Evolutionary conservation across 495 filamentous ascomycete genomes (phyloP), one percentile per base, ranked within the genome.

Genomic region (Aspergillus panamensis): DNA sequence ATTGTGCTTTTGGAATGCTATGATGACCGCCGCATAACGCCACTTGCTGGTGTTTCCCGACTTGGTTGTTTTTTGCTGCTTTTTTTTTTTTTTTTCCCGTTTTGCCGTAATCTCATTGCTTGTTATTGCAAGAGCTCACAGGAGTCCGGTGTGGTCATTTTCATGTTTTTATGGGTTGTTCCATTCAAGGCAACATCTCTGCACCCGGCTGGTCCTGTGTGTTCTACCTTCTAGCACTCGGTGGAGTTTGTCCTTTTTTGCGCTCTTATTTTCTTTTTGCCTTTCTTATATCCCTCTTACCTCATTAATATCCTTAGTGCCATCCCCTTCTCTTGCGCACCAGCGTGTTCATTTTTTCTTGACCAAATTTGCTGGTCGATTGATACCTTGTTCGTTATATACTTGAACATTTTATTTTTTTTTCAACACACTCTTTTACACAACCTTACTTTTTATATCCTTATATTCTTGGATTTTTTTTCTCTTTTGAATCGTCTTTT

Each of bases 181-280:
- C 66, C 65, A 64, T 59, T 59, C 61, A 39, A 60, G 63, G 65
- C 63, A 70, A 72, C 64, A 68, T 66, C 65, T 72, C 71, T 66
- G 74, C 76, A 77, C 74, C 73, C 65, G 76, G 76, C 76, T 79
- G 76, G 76, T 75, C 76, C 76, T 79, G 76, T 72, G 76, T 78
- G 76, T 74, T 77, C 66, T 65, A 69, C 58, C 53, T 60, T 74
- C 64, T 73, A 65, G 74, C 74, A 75, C 74, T 74, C 64, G 67
- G 69, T 70, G 74, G 74, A 71, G 73, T 77, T 77, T 60, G 69
- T 62, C 58, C 60, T 62, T 62, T 16, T 40, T 13, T 40, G 13
- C 12, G 16, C 37, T 40, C 12, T 40, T 40, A 54, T 52, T 54
- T 47, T 57, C 48, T 39, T 53, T 60, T 52, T 30, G 35, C 21